Base-by-base conservation (phyloP, 371 early-diverging fungal genomes). In the Saksenaea oblongispora region DNA sequence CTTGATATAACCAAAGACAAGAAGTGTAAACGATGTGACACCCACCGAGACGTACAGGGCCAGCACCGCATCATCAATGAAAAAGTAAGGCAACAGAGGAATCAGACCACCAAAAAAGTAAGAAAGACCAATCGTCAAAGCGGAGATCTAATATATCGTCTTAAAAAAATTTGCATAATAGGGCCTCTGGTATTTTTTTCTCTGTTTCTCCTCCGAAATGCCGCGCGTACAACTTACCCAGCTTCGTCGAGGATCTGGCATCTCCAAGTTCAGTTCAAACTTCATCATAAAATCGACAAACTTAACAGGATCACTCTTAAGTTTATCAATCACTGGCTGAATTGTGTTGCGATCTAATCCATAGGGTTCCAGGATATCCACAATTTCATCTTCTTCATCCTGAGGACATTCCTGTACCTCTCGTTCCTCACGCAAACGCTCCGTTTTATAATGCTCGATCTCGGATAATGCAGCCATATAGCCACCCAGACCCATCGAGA, bases 281-380 rank as follows among this genome's bases (percentile, higher is more conserved):
- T 85, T 81, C 91, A 91, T 91, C 89, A 91, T 89, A 61, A 91
- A 91, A 63, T 91, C 89, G 9, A 87, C 86, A 76, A 83, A 89
- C 60, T 80, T 78, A 41, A 80, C 76, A 34, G 84, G 87, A 66
- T 89, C 78, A 15, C 53, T 57, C 62, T 78, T 77, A 34, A 91
- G 71, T 34, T 75, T 75, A 14, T 76, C 73, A 56, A 91, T 75
- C n/a, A 91, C 54, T n/a, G 91, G 91, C 41, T 84, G 74, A 28
- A 88, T 66, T 1, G 81, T 75, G 9, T 75, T 64, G 9, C 80
- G 69, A 57, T 75, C 78, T 13, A 91, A 61, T 9, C 90, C 90
- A 66, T 89, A 89, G 27, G 87, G 87, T 58, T 82, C 74, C 17
- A 86, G 69, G 54, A 85, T 85, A 42, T 86, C 85, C 1, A 81